Evolutionary conservation across 2,329 filamentous ascomycete genomes (phyloP).

Genomic region (Talaromyces sp.): DNA sequence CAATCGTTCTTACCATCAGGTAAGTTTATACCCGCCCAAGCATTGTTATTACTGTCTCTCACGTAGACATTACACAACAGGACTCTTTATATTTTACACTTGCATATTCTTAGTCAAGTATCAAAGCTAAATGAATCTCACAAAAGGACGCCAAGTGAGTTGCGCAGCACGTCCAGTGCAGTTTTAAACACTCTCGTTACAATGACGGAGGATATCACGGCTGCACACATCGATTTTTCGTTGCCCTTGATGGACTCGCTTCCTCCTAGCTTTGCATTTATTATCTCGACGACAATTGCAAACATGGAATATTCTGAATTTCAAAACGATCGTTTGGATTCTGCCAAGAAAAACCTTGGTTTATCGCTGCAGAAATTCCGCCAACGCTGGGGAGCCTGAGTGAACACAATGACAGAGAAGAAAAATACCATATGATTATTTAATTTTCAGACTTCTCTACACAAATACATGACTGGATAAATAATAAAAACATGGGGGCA

Average conservation of each 20-base stretch:
- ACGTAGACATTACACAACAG: slow-evolving; percentile 1
- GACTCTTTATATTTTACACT: slow-evolving; percentile 16
- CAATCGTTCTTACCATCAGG: slow-evolving; percentile 16
- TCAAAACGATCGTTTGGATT: not conserved
- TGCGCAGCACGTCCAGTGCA: slow-evolving; percentile 9
- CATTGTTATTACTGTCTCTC: not conserved
- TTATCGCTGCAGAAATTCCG: not conserved
- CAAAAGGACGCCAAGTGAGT: slow-evolving; percentile 9
- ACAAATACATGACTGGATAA: not conserved
- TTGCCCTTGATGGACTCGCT: not conserved
- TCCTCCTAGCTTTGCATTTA: slow-evolving; percentile 1
- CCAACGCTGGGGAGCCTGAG: slow-evolving; percentile 1
- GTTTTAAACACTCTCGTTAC: slow-evolving; percentile 19
- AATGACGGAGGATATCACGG: slow-evolving; percentile 18
- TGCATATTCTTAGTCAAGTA: slow-evolving; percentile 12
- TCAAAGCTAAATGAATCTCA: not conserved
- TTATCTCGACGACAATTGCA: not conserved
- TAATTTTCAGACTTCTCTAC: not conserved
- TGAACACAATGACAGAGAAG: not conserved
- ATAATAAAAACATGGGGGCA: no score
- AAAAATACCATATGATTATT: not conserved
- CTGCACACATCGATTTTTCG: not conserved
- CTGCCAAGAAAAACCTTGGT: not conserved
- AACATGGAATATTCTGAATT: not conserved
- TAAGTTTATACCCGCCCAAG: slow-evolving; percentile 6